Evolutionary conservation across 1,284 basidiomycete genomes (phyloP), one percentile per base, ranked within the genome.

Genomic region (Coniferiporia weirii): DNA sequence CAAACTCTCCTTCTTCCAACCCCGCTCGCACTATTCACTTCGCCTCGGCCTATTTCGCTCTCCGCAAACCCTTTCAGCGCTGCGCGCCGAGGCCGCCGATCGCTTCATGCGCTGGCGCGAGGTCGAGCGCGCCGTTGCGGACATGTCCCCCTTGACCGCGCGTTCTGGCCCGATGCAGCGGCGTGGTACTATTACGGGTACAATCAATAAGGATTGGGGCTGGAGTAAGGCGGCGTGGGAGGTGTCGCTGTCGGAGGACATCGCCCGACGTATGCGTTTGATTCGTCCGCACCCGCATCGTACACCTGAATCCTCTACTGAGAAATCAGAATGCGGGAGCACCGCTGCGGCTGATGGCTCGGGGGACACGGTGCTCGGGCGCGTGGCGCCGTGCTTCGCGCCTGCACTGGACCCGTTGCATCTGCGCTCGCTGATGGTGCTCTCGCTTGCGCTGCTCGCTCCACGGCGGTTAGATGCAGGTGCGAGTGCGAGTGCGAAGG

Each of bases 21-120:
- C 85, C 15, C 61, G 72, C 2, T 78, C 80, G 1, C 64, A 78
- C 12, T 66, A 75, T 15, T 76, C 79, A 2, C 75, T 87, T n/a
- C 80, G 83, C 17, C 69, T 69, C 17, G 82, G 82, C 10, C 72
- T 88, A 17, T 86, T 87, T 68, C 80, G 77, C 62, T 77, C 80
- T 1, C 83, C 84, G 0, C 82, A 83, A 59, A 83, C 77, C 0
- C 71, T 87, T 15, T 72, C 76, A 0, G 66, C 74, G 0, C 72
- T 89, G 49, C 78, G 86, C 34, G 71, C 70, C n/a, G 86, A 89
- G 66, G 83, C 83, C 1, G 76, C 81, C 0, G 82, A 85, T 52
- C 78, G 86, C n/a, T 89, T 87, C 69, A 67, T 89, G 59, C 77
- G 79, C 38, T 89, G 86, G 87, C 75, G 83, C 47, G 85, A 87